phyloP scores from a whole-genome alignment of 495 filamentous ascomycete species.

The Penicillium angulare region DNA sequence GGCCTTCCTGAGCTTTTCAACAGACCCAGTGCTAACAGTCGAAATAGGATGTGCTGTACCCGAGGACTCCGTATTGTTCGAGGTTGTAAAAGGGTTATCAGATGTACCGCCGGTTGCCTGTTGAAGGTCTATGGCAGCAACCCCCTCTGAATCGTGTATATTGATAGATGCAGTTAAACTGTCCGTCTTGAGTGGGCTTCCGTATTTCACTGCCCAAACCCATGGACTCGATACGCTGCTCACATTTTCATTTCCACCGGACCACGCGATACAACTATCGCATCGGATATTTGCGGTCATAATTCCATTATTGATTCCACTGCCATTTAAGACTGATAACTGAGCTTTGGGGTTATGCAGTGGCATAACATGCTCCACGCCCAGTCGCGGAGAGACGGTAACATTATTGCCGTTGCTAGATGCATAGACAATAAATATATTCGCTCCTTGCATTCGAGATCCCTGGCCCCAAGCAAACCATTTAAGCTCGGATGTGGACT shows the following conservation, averaged over 20 bases:
- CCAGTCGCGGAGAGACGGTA: conserved; percentile 62
- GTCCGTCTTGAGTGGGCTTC: conserved; percentile 55
- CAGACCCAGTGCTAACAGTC: background rate
- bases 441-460: conserved; percentile 56
- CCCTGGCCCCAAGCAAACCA: conserved; percentile 71
- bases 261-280: conserved; percentile 57
- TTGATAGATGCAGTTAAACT: conserved; percentile 47
- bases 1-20: conserved; percentile 27
- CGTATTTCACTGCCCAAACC: conserved; percentile 64
- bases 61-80: background rate
- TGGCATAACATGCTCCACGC: conserved; percentile 52
- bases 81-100: conserved; percentile 57
- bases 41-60: background rate
- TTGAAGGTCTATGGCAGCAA: conserved; percentile 11
- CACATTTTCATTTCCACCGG: conserved; percentile 44
- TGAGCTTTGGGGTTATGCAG: conserved; percentile 47
- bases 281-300: conserved; percentile 66
- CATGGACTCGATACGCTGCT: conserved; percentile 50
- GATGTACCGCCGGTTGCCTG: conserved; percentile 33
- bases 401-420: conserved; percentile 49
- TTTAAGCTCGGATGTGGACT: conserved; percentile 52
- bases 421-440: conserved; percentile 71
- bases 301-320: conserved; percentile 48
- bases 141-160: conserved; percentile 50
- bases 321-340: conserved; percentile 60